Evolutionary conservation across 805 yeast genomes (phyloP), one percentile per base, ranked within the genome.

Genomic region (Huiozyma sinensis): DNA sequence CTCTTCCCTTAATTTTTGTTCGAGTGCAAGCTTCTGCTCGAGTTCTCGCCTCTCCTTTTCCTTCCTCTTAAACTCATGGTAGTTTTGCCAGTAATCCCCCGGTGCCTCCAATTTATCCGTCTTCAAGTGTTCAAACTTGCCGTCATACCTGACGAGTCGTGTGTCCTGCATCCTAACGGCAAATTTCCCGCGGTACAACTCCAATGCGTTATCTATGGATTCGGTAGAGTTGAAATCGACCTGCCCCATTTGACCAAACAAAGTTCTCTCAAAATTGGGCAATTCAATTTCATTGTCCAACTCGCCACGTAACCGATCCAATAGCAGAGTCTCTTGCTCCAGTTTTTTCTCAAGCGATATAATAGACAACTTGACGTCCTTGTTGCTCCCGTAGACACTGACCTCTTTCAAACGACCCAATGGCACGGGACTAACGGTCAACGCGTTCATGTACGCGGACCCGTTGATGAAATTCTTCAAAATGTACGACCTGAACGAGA

Each of bases 71-170:
- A 42, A 42, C 10, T 51, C 48, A 10, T 48, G 44, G 38, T 57
- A 50, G 17, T 48, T 49, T 17, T 46, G 46, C 66, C 66, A 61
- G 34, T 61, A 61, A 39, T 56, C 56, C 4, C 48, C 39, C 7
- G 66, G 64, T 1, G 66, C 66, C 40, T 55, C 55, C 9, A 50
- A 44, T 12, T 28, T 38, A 39, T 52, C 48, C 4, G 12, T 6
- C 29, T 45, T 45, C 8, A 55, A 44, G 33, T 48, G 40, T 12
- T 35, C 37, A 44, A 56, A 59, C 36, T 51, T 50, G 13, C 52
- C 43, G 17, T 35, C 44, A 46, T 58, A 52, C 17, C 44, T 41
- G 5, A 51, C 51, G 11, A 53, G 38, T 11, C 43, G 50, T 39
- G 47, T 48, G 9, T 50, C 47, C 44, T 55, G 59, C 3, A 45